phyloP scores from a whole-genome alignment of 306 rosid species.

The Rubus idaeus region DNA sequence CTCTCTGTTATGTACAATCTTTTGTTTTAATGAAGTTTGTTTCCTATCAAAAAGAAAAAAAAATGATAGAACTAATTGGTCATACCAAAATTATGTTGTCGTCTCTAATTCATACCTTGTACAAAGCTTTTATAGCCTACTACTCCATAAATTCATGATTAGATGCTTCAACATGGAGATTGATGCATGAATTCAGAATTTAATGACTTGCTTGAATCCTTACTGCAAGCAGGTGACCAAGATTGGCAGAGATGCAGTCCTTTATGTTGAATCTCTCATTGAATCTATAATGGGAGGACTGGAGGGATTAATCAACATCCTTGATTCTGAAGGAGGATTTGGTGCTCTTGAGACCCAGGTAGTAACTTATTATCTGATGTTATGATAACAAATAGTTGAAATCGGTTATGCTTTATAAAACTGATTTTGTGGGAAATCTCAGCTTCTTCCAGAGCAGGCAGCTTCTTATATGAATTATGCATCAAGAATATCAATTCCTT shows the following conservation, averaged over 20 bases:
- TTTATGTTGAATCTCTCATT: constrained; percentile 94
- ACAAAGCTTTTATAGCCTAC: background rate
- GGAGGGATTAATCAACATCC: constrained; percentile 95
- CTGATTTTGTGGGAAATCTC: constrained; percentile 44
- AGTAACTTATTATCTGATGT: constrained; percentile 26
- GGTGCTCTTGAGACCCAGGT: constrained; percentile 98
- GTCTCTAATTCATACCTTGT: background rate
- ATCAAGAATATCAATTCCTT: constrained; percentile 67
- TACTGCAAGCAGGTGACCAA: constrained; percentile 75
- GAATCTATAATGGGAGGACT: constrained; percentile 99
- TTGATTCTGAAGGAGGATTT: constrained; percentile 98
- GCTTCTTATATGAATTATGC: constrained; percentile 85
- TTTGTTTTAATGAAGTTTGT: too few species aligned
- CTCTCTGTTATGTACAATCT: too few species aligned
- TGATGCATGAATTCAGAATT: constrained; percentile 19
- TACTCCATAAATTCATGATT: background rate
- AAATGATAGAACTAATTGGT: background rate
- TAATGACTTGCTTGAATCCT: constrained; percentile 29
- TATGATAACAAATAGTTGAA: constrained; percentile 9
- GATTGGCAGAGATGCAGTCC: constrained; percentile 97
- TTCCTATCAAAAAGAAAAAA: too few species aligned
- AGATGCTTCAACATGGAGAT: background rate
- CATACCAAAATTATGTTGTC: background rate
- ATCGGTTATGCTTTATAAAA: constrained; percentile 28
- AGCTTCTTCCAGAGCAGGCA: constrained; percentile 99